A percentile compares a stretch with the other conserved stretches of the same genome.
Evolutionary conservation across 208 protist species (phyloP).

Genomic region (Acanthamoeba castellanii): DNA sequence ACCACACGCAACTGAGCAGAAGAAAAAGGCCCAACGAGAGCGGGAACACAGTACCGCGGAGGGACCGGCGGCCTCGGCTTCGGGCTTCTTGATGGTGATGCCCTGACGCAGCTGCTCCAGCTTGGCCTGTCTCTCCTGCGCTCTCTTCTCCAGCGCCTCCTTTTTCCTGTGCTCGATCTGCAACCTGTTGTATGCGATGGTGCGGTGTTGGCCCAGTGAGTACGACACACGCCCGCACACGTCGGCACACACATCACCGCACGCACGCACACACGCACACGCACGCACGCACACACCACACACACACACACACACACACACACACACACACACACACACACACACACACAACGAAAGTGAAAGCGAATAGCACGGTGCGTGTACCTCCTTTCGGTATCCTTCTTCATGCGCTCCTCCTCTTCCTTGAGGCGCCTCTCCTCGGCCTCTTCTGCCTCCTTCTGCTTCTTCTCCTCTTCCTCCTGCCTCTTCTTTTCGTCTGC

Average conservation of each 20-base stretch:
- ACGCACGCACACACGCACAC: no score
- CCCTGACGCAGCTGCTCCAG: constrained; percentile 20
- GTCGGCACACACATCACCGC: no score
- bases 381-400: constrained; percentile 27
- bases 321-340: no score
- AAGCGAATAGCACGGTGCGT: not conserved
- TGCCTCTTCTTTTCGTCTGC: not conserved
- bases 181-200: not conserved
- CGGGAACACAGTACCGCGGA: not conserved
- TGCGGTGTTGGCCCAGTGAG: no score
- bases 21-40: not conserved
- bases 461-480: constrained; percentile 16
- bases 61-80: not conserved
- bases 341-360: no score
- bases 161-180: not conserved
- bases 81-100: not conserved
- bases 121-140: constrained; percentile 46
- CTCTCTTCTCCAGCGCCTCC: constrained; percentile 24
- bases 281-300: no score
- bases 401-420: not conserved
- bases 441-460: constrained; percentile 24
- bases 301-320: no score
- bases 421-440: not conserved
- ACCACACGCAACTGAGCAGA: not conserved
- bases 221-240: no score